phyloP scores from a whole-genome alignment of 805 yeast genomes.

The Wickerhamiella spandovensis region DNA sequence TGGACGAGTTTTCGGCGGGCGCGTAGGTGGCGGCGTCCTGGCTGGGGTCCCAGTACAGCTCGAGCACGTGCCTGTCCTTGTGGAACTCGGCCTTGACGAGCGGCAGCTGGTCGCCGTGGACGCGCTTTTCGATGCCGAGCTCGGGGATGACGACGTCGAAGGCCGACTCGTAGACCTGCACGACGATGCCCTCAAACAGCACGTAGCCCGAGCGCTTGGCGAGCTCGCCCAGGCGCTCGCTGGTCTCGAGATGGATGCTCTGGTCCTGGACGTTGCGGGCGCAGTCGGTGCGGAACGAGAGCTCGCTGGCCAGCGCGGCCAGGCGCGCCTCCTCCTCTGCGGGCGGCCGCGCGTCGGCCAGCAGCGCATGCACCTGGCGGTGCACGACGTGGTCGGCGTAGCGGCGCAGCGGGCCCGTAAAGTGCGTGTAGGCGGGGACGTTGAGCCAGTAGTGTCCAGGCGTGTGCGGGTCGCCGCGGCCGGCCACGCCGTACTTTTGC shows the following conservation, averaged over 20 bases:
- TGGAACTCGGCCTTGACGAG: slow-evolving; percentile 85
- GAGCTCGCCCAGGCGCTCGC: slow-evolving; percentile 72
- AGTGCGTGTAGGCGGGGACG: slow-evolving; percentile 79
- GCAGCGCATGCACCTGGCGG: slow-evolving; percentile 65
- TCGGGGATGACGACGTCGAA: slow-evolving; percentile 85
- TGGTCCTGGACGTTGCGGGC: slow-evolving; percentile 90
- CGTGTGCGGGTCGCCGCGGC: slow-evolving; percentile 66
- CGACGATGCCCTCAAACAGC: slow-evolving; percentile 70
- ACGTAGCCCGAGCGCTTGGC: slow-evolving; percentile 55
- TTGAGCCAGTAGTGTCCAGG: slow-evolving; percentile 64
- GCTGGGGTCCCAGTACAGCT: slow-evolving; percentile 86
- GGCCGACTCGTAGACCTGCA: slow-evolving; percentile 91
- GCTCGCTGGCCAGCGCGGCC: slow-evolving; percentile 58
- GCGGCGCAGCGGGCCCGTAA: slow-evolving; percentile 82
- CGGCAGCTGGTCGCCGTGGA: slow-evolving; percentile 92
- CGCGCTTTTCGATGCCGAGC: slow-evolving; percentile 34
- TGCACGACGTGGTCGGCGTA: slow-evolving; percentile 90
- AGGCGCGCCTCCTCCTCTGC: neutral
- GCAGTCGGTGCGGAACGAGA: slow-evolving; percentile 91
- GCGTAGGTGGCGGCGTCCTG: slow-evolving; percentile 81
- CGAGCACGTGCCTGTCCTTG: slow-evolving; percentile 50
- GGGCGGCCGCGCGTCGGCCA: slow-evolving; percentile 23
- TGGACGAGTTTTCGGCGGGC: slow-evolving; percentile 33
- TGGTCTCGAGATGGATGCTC: slow-evolving; percentile 72
- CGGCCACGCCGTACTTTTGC: slow-evolving; percentile 82